These are phyloP conservation scores for Globisporangium recalcitrans DNA, from an alignment of 352 stramenopile genomes.

Conservation along the genomic window DNA sequence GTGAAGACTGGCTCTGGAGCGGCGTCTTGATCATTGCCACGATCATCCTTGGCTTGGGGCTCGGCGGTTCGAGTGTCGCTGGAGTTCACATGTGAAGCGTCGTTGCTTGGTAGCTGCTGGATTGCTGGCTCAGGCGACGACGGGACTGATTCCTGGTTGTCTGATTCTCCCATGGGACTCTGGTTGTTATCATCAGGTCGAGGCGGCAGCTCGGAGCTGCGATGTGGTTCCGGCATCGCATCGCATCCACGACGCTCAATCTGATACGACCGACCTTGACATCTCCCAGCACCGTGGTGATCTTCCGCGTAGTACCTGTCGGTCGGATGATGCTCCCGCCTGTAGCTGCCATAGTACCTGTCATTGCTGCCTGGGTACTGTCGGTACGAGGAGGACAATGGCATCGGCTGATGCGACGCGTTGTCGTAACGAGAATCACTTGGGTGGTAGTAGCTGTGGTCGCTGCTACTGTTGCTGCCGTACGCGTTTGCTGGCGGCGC, in stretches of 20 bases:
- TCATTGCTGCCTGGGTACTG: background rate
- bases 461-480: background rate
- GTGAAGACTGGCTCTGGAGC: background rate
- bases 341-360: background rate
- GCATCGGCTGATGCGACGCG: background rate
- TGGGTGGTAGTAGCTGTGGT: slow-evolving; percentile 4
- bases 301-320: background rate
- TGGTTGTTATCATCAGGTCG: background rate
- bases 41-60: background rate
- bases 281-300: background rate
- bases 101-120: background rate
- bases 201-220: background rate
- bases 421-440: slow-evolving; percentile 11
- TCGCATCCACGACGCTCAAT: background rate
- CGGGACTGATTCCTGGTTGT: background rate
- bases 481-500: background rate
- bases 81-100: background rate
- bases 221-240: background rate
- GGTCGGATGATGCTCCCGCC: background rate
- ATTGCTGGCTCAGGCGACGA: background rate
- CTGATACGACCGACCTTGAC: background rate
- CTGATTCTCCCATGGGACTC: background rate
- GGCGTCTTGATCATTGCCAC: background rate
- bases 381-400: background rate
- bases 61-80: background rate